Conservation (phyloP, 1,284 basidiomycete genomes). For the Cryptococcus sp. region DNA sequence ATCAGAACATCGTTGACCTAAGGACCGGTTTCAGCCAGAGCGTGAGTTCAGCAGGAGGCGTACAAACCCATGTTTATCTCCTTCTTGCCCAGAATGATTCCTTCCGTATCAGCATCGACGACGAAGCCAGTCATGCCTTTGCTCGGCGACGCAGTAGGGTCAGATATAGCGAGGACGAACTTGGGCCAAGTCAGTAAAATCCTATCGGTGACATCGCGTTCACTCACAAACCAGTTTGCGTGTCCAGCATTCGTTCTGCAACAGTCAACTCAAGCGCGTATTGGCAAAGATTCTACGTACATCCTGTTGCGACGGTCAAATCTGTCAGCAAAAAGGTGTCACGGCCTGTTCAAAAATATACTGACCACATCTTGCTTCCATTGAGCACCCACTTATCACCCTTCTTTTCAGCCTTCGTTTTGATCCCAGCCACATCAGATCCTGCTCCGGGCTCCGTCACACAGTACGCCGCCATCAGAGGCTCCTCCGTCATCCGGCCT, state of each 20-base stretch:
- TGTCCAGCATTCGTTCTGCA: slow-evolving; percentile 57
- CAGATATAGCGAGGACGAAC: slow-evolving; percentile 61
- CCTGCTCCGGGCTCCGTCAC: slow-evolving; percentile 60
- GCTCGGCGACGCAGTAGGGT: slow-evolving; percentile 54
- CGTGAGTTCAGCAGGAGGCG: neutral
- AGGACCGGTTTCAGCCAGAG: neutral
- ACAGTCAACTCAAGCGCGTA: too few species aligned
- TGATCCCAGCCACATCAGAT: slow-evolving; percentile 59
- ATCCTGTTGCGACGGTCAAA: slow-evolving; percentile 27
- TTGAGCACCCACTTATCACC: slow-evolving; percentile 52
- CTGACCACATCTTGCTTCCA: slow-evolving; percentile 60
- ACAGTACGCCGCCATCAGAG: slow-evolving; percentile 60
- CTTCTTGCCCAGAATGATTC: slow-evolving; percentile 58
- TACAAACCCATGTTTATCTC: slow-evolving; percentile 61
- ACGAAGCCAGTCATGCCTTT: slow-evolving; percentile 61
- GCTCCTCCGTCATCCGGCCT: slow-evolving; percentile 61
- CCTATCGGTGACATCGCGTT: neutral
- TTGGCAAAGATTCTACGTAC: slow-evolving; percentile 22
- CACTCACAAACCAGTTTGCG: slow-evolving; percentile 55
- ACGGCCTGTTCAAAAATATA: slow-evolving; percentile 3
- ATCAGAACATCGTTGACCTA: slow-evolving; percentile 59
- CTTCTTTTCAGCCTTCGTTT: slow-evolving; percentile 57
- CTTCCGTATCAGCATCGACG: slow-evolving; percentile 58
- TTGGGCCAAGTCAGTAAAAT: slow-evolving; percentile 1
- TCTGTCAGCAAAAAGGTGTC: neutral